Conservation (phyloP, 768 basidiomycete species). For the Sarcodon sp. region DNA sequence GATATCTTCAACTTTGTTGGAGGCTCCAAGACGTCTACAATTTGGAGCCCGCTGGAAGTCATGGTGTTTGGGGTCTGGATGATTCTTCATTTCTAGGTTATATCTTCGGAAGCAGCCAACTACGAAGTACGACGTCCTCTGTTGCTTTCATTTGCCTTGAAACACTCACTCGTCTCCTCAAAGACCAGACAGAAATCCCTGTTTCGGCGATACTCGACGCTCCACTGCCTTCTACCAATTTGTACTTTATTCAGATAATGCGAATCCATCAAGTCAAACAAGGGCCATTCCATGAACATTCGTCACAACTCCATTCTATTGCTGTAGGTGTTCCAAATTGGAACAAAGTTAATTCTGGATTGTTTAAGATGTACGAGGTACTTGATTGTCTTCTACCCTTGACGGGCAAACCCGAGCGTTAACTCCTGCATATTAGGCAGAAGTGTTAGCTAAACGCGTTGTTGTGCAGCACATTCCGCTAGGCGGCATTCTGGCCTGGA, state of each 20-base stretch:
- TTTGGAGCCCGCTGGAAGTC: slow-evolving; percentile 93
- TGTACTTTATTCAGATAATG: slow-evolving; percentile 70
- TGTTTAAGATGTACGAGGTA: slow-evolving; percentile 95
- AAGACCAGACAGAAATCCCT: slow-evolving; percentile 52
- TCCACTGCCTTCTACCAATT: slow-evolving; percentile 49
- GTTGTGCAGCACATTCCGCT: slow-evolving; percentile 91
- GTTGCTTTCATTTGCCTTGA: background rate
- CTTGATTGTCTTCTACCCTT: slow-evolving; percentile 8
- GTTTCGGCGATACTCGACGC: slow-evolving; percentile 51
- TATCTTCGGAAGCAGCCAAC: slow-evolving; percentile 82
- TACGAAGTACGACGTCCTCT: slow-evolving; percentile 40
- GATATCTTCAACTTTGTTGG: slow-evolving; percentile 78
- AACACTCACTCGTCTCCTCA: slow-evolving; percentile 2
- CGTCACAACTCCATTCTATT: slow-evolving; percentile 79
- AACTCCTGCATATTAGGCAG: slow-evolving; percentile 36
- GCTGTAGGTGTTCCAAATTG: slow-evolving; percentile 83
- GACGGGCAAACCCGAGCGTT: background rate
- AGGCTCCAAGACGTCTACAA: slow-evolving; percentile 78
- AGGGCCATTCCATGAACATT: slow-evolving; percentile 89
- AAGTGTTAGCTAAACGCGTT: slow-evolving; percentile 89
- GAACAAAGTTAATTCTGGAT: slow-evolving; percentile 80
- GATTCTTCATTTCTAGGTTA: slow-evolving; percentile 86
- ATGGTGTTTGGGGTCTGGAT: slow-evolving; percentile 97
- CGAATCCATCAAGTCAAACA: slow-evolving; percentile 72
- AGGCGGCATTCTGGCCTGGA: slow-evolving; percentile 73